These are phyloP conservation scores for Mimosa pudica DNA, from an alignment of 306 rosid species.

Conservation along the genomic window DNA sequence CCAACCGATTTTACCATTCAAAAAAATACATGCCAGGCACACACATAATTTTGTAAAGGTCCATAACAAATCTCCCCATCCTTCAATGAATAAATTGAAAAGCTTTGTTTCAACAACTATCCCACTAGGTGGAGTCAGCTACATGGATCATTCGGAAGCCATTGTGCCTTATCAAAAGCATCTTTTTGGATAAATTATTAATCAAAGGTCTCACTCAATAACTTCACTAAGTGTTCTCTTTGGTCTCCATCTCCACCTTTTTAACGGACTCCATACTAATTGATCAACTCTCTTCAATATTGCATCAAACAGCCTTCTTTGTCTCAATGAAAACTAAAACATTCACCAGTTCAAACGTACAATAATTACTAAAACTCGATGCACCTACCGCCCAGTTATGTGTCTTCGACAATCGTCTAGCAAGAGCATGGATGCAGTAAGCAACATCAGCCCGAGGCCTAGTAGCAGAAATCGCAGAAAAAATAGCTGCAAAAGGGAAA, in stretches of 20 bases:
- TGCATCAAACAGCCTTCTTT: neutral
- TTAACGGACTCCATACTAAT: too few species aligned
- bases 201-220: too few species aligned
- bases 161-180: too few species aligned
- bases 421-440: constrained; percentile 95
- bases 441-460: constrained; percentile 99
- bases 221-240: too few species aligned
- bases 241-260: too few species aligned
- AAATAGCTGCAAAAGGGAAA: constrained; percentile 67
- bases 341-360: constrained; percentile 2
- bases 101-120: constrained; percentile 1
- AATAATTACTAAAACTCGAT: constrained; percentile 27
- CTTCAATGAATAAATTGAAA: constrained; percentile 19
- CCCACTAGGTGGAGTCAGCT: too few species aligned
- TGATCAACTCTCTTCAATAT: too few species aligned
- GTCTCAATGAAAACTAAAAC: constrained; percentile 22
- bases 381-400: constrained; percentile 98
- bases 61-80: constrained; percentile 24
- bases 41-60: constrained; percentile 25
- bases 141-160: too few species aligned
- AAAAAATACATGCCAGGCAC: constrained; percentile 3
- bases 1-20: constrained; percentile 20
- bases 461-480: constrained; percentile 94
- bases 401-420: constrained; percentile 87
- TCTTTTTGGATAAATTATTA: too few species aligned